Conservation (phyloP, 805 yeast species). For the Metschnikowia kunwiensis region DNA sequence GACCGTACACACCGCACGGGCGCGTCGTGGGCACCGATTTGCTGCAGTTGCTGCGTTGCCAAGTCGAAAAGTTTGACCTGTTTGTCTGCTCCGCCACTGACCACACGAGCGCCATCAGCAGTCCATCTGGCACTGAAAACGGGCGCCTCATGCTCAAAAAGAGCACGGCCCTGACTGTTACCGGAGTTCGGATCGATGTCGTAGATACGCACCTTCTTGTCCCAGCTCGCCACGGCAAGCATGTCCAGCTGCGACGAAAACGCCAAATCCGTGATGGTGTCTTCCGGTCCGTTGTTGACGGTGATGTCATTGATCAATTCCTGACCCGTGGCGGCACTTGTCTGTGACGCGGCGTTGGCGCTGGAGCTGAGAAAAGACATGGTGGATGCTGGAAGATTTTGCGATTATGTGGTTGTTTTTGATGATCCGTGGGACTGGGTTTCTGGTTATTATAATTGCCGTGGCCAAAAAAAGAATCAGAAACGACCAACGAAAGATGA, state of each 20-base stretch:
- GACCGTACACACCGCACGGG: slow-evolving; percentile 72
- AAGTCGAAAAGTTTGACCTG: slow-evolving; percentile 81
- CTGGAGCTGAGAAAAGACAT: slow-evolving; percentile 39
- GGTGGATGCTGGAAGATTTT: too few relatives aligned
- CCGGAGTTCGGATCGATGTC: slow-evolving; percentile 75
- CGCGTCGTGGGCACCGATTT: slow-evolving; percentile 82
- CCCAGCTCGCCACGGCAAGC: slow-evolving; percentile 88
- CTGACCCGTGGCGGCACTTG: slow-evolving; percentile 49
- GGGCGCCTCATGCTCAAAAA: slow-evolving; percentile 88
- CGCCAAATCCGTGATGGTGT: slow-evolving; percentile 76
- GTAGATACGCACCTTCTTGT: slow-evolving; percentile 87
- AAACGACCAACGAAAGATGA: too few relatives aligned
- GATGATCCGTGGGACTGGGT: too few relatives aligned
- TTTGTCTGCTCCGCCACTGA: slow-evolving; percentile 89
- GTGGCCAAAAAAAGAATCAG: too few relatives aligned
- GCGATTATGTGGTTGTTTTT: too few relatives aligned
- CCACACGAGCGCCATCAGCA: slow-evolving; percentile 79
- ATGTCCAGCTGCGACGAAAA: slow-evolving; percentile 86
- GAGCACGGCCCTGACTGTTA: slow-evolving; percentile 79
- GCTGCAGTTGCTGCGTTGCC: slow-evolving; percentile 75
- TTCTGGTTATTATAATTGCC: too few relatives aligned
- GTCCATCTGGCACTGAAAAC: slow-evolving; percentile 82
- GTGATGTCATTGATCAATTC: slow-evolving; percentile 69
- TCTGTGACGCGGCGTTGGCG: slow-evolving; percentile 23
- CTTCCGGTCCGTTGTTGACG: slow-evolving; percentile 83